Evolutionary conservation across 2,329 filamentous ascomycete genomes (phyloP), one percentile per base, ranked within the genome.

Genomic region (Escovopsis sp.): DNA sequence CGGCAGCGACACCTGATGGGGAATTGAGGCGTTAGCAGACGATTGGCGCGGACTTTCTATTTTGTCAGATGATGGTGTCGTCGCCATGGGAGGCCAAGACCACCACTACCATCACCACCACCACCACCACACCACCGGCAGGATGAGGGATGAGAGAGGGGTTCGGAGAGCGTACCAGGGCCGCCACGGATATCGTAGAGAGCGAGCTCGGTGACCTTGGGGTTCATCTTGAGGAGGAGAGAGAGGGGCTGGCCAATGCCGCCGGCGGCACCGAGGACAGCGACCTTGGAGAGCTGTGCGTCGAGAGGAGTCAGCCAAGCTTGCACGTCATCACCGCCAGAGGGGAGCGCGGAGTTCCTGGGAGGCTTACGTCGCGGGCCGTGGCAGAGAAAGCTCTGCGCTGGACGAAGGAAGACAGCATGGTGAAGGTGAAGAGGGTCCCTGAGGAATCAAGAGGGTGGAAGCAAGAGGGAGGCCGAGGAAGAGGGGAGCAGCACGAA

Each of bases 201-300:
- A 51, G 89, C 85, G 59, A 98, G 85, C 66, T 95, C 81, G 59
- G 77, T 82, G 56, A 96, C 89, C 61, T 85, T 78, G 57, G 88
- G 86, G 82, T 95, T 96, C 64, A 95, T 81, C 86, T 98, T 98
- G 68, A 98, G 78, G 62, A 98, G 82, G 54, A 98, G 83, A 46
- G 91, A 98, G 59, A 98, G 75, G 60, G 91, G 91, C 68, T 98
- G 91, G 67, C 91, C 91, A 72, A 98, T 98, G 69, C 91, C 91
- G 72, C 91, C 91, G 60, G 83, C 83, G 55, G 91, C 91, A 74
- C 91, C 91, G 65, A 96, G 85, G 55, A 98, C 87, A 62, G 88
- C 80, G 59, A 98, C 91, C 79, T 96, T 96, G 69, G 88, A 93
- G 61, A 87, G 78, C 91, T 98, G 53, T 38, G 33, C 53, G 46